Evolutionary conservation across 257 asterid species (phyloP).

Genomic region (Solanum okadae): DNA sequence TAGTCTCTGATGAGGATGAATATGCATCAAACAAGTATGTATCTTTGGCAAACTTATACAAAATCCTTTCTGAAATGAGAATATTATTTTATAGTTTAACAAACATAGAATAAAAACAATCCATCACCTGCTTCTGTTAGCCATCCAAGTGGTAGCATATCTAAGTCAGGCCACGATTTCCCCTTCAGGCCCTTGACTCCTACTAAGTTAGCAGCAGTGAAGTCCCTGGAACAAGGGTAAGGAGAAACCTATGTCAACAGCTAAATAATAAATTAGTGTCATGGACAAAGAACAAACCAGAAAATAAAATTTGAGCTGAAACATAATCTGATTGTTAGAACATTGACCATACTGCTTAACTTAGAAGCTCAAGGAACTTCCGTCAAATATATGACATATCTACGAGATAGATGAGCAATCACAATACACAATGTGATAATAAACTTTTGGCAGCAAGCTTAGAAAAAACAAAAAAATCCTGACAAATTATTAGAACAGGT

Average conservation of each 20-base stretch:
- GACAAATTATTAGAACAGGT: not conserved
- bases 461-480: not conserved
- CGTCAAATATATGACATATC: not conserved
- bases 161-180: constrained; percentile 97
- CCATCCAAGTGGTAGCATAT: constrained; percentile 97
- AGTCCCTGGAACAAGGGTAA: constrained; percentile 33
- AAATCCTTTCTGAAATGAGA: not conserved
- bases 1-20: not conserved
- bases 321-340: not conserved
- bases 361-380: not conserved
- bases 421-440: not conserved
- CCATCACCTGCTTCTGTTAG: constrained; percentile 60
- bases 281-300: not conserved
- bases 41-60: not conserved
- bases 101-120: not conserved
- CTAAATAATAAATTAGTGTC: not conserved
- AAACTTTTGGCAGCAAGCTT: not conserved
- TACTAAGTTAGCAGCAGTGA: constrained; percentile 62
- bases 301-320: not conserved
- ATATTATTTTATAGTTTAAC: not conserved
- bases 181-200: constrained; percentile 78
- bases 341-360: not conserved
- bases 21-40: not conserved
- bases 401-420: not conserved
- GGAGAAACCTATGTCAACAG: not conserved